phyloP scores from a whole-genome alignment of 768 basidiomycete genomes.

The Myochromella boudieri region DNA sequence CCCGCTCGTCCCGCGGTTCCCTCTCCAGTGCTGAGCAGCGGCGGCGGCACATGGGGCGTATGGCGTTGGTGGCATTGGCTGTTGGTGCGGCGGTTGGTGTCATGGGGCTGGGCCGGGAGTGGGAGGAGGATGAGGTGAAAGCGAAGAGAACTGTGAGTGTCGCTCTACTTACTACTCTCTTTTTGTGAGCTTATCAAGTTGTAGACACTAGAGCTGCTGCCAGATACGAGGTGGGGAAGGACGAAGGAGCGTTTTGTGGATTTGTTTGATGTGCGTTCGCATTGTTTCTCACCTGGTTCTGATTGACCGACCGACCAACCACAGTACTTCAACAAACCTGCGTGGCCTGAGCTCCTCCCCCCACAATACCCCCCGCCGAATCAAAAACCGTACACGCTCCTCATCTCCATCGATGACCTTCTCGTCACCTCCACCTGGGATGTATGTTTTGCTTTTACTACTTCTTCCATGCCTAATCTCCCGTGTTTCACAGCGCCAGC shows the following conservation, averaged over 20 bases:
- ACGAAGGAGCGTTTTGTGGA: slow-evolving; percentile 61
- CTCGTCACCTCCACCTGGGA: slow-evolving; percentile 81
- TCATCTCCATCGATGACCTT: slow-evolving; percentile 90
- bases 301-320: background rate
- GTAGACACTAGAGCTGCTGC: slow-evolving; percentile 59
- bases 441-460: slow-evolving; percentile 50
- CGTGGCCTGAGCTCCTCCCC: slow-evolving; percentile 90
- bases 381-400: slow-evolving; percentile 52
- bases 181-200: background rate
- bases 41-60: slow-evolving; percentile 54
- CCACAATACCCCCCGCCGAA: slow-evolving; percentile 30
- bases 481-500: slow-evolving; percentile 60
- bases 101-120: slow-evolving; percentile 74
- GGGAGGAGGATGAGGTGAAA: slow-evolving; percentile 72
- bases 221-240: slow-evolving; percentile 62
- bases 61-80: slow-evolving; percentile 52
- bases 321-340: slow-evolving; percentile 91
- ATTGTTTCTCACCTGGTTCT: background rate
- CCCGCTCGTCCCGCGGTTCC: slow-evolving; percentile 74
- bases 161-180: slow-evolving; percentile 8
- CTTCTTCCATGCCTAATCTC: background rate
- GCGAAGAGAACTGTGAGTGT: slow-evolving; percentile 57
- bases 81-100: slow-evolving; percentile 57
- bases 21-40: slow-evolving; percentile 78
- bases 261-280: slow-evolving; percentile 68